Percentiles rank a stretch among this genome's conserved stretches.
Evolutionary conservation across 1,284 basidiomycete genomes (phyloP).

Genomic region (Hemileia vastatrix): DNA sequence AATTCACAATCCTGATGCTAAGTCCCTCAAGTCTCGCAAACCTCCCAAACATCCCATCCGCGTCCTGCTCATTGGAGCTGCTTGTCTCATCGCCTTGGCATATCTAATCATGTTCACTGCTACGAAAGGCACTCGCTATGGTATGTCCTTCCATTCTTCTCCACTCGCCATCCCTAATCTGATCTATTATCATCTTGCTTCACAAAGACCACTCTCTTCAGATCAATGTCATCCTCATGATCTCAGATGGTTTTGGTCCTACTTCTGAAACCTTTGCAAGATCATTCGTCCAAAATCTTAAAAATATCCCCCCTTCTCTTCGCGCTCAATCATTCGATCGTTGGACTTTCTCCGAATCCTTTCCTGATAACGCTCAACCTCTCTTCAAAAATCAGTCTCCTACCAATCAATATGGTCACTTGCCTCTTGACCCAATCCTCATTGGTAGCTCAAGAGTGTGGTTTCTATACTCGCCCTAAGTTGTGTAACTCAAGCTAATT

Average conservation of each 20-base stretch:
- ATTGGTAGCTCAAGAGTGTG: slow-evolving; percentile 37
- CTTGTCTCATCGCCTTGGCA: slow-evolving; percentile 7
- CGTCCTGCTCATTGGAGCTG: slow-evolving; percentile 7
- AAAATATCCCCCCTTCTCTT: slow-evolving; percentile 25
- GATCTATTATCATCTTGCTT: not conserved
- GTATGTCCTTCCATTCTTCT: no score
- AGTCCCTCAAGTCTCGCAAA: no score
- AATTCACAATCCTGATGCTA: no score
- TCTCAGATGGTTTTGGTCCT: slow-evolving; percentile 45
- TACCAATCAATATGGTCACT: not conserved
- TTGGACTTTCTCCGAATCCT: slow-evolving; percentile 15
- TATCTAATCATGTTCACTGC: slow-evolving; percentile 21
- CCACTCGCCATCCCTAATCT: not conserved
- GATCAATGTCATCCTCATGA: slow-evolving; percentile 45
- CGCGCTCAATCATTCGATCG: slow-evolving; percentile 18
- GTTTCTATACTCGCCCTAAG: no score
- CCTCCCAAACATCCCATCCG: slow-evolving; percentile 6
- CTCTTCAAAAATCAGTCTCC: not conserved
- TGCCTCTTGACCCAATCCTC: slow-evolving; percentile 42
- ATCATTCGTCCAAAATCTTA: slow-evolving; percentile 36
- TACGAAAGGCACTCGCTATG: slow-evolving; percentile 22
- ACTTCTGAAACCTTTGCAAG: slow-evolving; percentile 43
- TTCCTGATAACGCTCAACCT: not conserved
- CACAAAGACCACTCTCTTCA: slow-evolving; percentile 16
- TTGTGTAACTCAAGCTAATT: not conserved